A percentile compares a stretch with the other conserved stretches of the same genome.
phyloP scores from a whole-genome alignment of 2,329 filamentous ascomycete genomes.

The Boeremia exigua region DNA sequence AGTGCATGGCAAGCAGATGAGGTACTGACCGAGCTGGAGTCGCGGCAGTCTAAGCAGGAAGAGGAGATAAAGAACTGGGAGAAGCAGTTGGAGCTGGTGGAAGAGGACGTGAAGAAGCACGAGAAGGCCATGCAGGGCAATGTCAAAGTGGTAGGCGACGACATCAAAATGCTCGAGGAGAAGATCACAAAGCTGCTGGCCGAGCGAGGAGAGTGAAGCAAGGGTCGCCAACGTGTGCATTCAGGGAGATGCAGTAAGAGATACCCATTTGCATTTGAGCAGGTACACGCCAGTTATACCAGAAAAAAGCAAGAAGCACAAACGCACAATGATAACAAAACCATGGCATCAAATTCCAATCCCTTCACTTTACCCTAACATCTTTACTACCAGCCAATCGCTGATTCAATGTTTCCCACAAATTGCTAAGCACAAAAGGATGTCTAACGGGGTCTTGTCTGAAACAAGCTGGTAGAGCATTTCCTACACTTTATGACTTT shows the following conservation, averaged over 20 bases:
- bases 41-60: conserved; percentile 80
- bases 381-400: no score
- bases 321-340: no score
- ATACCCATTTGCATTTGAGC: conserved; percentile 17
- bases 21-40: conserved; percentile 78
- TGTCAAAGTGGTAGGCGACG: conserved; percentile 81
- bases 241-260: conserved; percentile 2
- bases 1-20: conserved; percentile 83
- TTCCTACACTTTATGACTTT: neutral
- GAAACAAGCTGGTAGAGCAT: no score
- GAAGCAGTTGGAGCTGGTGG: conserved; percentile 78
- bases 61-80: conserved; percentile 86
- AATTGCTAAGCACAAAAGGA: no score
- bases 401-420: no score
- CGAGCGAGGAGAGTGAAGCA: conserved; percentile 5
- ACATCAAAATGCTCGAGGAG: conserved; percentile 85
- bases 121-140: conserved; percentile 77
- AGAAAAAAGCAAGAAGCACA: no score
- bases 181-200: conserved; percentile 63
- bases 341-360: no score
- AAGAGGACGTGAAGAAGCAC: conserved; percentile 73
- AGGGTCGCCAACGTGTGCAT: neutral
- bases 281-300: neutral
- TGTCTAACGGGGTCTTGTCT: no score
- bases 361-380: no score